Percentiles rank a stretch among this genome's conserved stretches.
These are phyloP conservation scores for Alternaria brassicicola DNA, from an alignment of 2,329 filamentous ascomycete genomes.

Conservation along the genomic window DNA sequence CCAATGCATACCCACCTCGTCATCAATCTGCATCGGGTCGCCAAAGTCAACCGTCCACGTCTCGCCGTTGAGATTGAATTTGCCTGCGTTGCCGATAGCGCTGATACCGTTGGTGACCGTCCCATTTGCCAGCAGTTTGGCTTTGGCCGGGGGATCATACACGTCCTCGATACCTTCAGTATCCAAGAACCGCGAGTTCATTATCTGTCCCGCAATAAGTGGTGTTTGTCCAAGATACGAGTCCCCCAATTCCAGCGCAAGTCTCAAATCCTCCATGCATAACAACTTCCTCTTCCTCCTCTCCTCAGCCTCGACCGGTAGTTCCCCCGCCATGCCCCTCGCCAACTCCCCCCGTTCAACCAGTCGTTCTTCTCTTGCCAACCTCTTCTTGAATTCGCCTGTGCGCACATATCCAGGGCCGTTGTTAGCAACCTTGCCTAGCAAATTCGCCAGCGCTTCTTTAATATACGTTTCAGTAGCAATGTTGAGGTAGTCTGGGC, in stretches of 20 bases:
- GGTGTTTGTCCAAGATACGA: slow-evolving; percentile 79
- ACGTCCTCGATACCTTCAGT: slow-evolving; percentile 38
- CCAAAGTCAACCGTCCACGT: slow-evolving; percentile 35
- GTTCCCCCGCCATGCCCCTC: slow-evolving; percentile 75
- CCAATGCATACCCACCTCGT: slow-evolving; percentile 44
- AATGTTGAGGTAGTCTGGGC: slow-evolving; percentile 65
- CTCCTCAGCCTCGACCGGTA: slow-evolving; percentile 81
- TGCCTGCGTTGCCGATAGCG: slow-evolving; percentile 14
- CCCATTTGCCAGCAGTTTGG: not conserved
- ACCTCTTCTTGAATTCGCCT: slow-evolving; percentile 74
- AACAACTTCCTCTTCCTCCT: slow-evolving; percentile 74
- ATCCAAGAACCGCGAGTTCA: slow-evolving; percentile 71
- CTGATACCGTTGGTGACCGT: slow-evolving; percentile 14
- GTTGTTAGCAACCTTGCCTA: slow-evolving; percentile 62
- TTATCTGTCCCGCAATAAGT: slow-evolving; percentile 71
- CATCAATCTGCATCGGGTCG: slow-evolving; percentile 36
- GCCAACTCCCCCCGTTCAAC: slow-evolving; percentile 74
- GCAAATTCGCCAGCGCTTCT: slow-evolving; percentile 62
- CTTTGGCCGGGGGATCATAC: slow-evolving; percentile 13
- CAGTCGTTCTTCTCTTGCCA: slow-evolving; percentile 76
- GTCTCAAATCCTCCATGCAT: slow-evolving; percentile 76
- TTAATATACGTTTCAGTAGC: slow-evolving; percentile 69
- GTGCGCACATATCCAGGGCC: slow-evolving; percentile 71
- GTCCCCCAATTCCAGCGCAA: slow-evolving; percentile 78
- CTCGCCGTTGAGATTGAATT: slow-evolving; percentile 9